These are phyloP conservation scores for Plantago coronopus DNA, from an alignment of 305 asterid genomes.

Conservation along the genomic window DNA sequence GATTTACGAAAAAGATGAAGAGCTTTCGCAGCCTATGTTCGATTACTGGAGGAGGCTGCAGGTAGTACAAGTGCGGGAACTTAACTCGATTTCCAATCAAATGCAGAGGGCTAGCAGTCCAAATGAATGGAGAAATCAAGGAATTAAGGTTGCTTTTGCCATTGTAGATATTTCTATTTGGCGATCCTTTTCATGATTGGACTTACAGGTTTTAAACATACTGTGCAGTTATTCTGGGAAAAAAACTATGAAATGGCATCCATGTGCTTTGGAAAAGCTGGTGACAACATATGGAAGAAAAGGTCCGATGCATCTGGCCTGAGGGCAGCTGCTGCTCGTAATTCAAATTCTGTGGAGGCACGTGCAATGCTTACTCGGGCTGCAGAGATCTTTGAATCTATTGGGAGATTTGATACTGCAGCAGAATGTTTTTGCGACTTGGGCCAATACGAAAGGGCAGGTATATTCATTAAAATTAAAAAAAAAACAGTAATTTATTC, in stretches of 20 bases:
- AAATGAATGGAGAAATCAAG: slow-evolving; percentile 66
- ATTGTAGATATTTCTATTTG: background rate
- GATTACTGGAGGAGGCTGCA: slow-evolving; percentile 60
- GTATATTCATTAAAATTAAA: slow-evolving; percentile 13
- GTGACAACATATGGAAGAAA: slow-evolving; percentile 51
- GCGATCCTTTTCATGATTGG: background rate
- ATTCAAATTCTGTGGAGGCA: slow-evolving; percentile 38
- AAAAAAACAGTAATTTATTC: too few species aligned
- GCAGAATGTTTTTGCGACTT: slow-evolving; percentile 65
- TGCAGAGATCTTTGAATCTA: slow-evolving; percentile 59
- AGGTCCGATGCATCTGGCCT: slow-evolving; percentile 60
- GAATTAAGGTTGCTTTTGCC: slow-evolving; percentile 45
- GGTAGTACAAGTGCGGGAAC: slow-evolving; percentile 48
- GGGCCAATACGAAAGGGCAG: slow-evolving; percentile 57
- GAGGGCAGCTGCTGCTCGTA: slow-evolving; percentile 41
- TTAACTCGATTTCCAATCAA: slow-evolving; percentile 52
- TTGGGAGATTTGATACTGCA: slow-evolving; percentile 47
- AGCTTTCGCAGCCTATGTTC: slow-evolving; percentile 51
- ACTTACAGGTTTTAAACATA: background rate
- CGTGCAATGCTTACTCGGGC: slow-evolving; percentile 48
- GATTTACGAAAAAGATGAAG: slow-evolving; percentile 61
- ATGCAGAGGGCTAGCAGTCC: slow-evolving; percentile 68
- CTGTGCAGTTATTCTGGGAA: slow-evolving; percentile 60
- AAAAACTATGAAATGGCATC: slow-evolving; percentile 62
- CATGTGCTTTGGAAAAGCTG: slow-evolving; percentile 65